A percentile compares a stretch with the other conserved stretches of the same genome.
Evolutionary conservation across 441 rosid genomes (phyloP).

Genomic region (Sinapis alba): DNA sequence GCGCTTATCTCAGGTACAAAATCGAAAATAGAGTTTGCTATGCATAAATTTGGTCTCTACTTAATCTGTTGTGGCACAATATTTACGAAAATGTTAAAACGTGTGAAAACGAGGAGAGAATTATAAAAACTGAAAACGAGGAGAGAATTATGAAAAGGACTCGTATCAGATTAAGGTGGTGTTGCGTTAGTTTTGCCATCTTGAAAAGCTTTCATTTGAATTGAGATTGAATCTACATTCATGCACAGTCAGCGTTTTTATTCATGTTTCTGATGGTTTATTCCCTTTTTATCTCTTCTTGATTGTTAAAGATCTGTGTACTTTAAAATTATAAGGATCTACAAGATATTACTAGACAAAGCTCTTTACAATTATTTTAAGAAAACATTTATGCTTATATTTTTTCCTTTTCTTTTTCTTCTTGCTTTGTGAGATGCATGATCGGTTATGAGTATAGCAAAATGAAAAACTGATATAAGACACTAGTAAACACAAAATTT

Average conservation of each 20-base stretch:
- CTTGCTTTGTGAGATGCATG: constrained; percentile 53
- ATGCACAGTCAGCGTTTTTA: neutral
- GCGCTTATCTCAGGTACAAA: constrained; percentile 84
- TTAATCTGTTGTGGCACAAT: neutral
- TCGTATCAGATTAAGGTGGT: constrained; percentile 93
- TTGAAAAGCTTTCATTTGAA: constrained; percentile 86
- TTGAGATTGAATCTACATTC: constrained; percentile 40
- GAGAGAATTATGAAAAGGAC: constrained; percentile 70
- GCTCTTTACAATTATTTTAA: neutral
- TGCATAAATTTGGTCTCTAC: constrained; percentile 6
- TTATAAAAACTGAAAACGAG: constrained; percentile 78
- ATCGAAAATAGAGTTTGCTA: neutral
- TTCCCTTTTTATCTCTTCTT: neutral
- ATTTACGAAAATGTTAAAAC: constrained; percentile 17
- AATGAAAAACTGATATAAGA: too few relatives aligned
- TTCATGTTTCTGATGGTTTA: constrained; percentile 11
- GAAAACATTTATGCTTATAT: neutral
- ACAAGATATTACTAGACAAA: neutral
- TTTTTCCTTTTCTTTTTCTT: constrained; percentile 33
- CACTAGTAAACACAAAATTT: too few relatives aligned
- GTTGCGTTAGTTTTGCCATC: constrained; percentile 95
- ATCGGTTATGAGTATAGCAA: neutral
- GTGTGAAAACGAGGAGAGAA: constrained; percentile 72
- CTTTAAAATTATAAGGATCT: neutral
- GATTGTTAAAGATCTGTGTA: constrained; percentile 16